These are phyloP conservation scores for Monosporascus cannonballus DNA, from an alignment of 2,329 filamentous ascomycete genomes.

Conservation along the genomic window DNA sequence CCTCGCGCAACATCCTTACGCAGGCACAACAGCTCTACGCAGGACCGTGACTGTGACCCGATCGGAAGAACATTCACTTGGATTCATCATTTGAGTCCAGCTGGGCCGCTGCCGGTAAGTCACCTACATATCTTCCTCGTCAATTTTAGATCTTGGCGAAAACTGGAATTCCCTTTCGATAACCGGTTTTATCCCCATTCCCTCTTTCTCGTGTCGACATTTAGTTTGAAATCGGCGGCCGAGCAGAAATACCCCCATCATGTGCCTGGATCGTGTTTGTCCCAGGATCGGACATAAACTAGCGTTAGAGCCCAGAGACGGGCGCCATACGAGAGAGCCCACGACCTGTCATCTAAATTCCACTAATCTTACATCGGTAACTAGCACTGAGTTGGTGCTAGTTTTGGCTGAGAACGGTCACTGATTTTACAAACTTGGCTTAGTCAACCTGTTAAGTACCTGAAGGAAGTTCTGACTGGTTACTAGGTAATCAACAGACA, in stretches of 20 bases:
- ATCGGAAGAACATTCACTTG: neutral
- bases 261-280: too few relatives aligned
- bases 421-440: neutral
- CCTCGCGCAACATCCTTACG: neutral
- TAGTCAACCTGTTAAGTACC: neutral
- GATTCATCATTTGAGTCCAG: too few relatives aligned
- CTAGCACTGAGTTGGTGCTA: neutral
- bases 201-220: too few relatives aligned
- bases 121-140: neutral
- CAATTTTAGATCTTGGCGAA: too few relatives aligned
- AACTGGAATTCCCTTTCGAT: too few relatives aligned
- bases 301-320: too few relatives aligned
- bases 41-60: neutral
- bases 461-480: neutral
- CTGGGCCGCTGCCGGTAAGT: neutral
- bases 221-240: too few relatives aligned
- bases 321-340: too few relatives aligned
- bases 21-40: neutral
- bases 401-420: neutral
- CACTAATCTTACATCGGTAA: neutral
- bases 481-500: neutral
- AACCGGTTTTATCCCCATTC: too few relatives aligned
- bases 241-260: too few relatives aligned
- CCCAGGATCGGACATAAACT: too few relatives aligned
- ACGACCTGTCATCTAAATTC: neutral